phyloP scores from a whole-genome alignment of 305 asterid species.

The Withania somnifera region DNA sequence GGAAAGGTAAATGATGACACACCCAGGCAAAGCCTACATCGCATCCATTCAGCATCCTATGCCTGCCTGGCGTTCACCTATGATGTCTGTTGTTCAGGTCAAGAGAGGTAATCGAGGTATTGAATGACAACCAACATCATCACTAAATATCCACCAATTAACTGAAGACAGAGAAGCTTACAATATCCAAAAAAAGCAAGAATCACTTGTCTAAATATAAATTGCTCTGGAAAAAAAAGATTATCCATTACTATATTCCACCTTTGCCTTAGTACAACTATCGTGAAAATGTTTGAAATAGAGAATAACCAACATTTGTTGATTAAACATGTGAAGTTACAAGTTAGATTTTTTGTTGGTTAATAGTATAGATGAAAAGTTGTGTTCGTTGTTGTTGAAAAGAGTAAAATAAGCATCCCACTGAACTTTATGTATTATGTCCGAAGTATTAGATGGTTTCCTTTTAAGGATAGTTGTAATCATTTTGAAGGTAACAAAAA shows the following conservation, averaged over 20 bases:
- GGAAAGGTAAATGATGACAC: not conserved
- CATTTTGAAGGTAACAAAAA: not conserved
- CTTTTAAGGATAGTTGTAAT: not conserved
- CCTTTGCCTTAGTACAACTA: not conserved
- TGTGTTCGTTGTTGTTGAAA: not conserved
- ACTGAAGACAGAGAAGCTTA: not conserved
- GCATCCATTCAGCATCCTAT: not conserved
- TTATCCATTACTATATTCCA: not conserved
- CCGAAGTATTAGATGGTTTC: not conserved
- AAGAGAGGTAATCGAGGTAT: not conserved
- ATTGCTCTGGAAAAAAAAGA: no score
- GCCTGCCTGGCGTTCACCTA: not conserved
- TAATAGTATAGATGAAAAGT: not conserved
- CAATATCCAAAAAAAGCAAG: not conserved
- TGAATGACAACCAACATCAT: not conserved
- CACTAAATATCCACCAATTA: not conserved
- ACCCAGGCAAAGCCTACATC: not conserved
- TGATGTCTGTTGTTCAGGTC: not conserved
- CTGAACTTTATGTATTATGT: not conserved
- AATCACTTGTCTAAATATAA: not conserved
- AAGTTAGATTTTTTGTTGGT: not conserved
- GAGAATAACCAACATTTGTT: not conserved
- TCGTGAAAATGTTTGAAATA: not conserved
- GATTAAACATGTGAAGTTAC: not conserved
- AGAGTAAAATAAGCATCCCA: not conserved